Conservation (phyloP, 805 yeast genomes). For the Kurtzmaniella fragi region DNA sequence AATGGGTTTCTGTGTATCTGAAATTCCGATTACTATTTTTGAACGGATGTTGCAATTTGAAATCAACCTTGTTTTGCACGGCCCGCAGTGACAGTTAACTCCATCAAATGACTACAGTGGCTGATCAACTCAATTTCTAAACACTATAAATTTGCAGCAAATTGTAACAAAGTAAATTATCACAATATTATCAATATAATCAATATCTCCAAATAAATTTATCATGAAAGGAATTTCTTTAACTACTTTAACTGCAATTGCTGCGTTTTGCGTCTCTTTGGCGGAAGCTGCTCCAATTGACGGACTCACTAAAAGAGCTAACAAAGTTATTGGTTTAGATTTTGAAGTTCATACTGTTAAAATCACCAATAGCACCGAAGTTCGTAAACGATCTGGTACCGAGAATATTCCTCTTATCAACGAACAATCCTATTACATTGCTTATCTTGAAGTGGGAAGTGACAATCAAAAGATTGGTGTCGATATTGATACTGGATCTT, state of each 20-base stretch:
- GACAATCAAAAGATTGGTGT: slow-evolving; percentile 4
- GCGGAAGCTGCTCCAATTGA: slow-evolving; percentile 3
- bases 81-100: no score
- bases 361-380: neutral
- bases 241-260: slow-evolving; percentile 1
- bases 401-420: slow-evolving; percentile 1
- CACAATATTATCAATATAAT: no score
- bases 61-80: no score
- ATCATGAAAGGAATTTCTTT: no score
- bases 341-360: neutral
- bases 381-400: neutral
- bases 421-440: slow-evolving; percentile 2
- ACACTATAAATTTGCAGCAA: no score
- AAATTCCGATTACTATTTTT: no score
- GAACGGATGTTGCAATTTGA: no score
- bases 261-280: neutral
- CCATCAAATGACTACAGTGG: no score
- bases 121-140: no score
- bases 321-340: slow-evolving; percentile 2
- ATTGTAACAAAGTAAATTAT: no score
- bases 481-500: slow-evolving; percentile 7
- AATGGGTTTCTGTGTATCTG: no score
- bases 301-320: slow-evolving; percentile 4
- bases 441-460: slow-evolving; percentile 5
- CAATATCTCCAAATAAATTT: no score